Evolutionary conservation across 768 basidiomycete genomes (phyloP).

Genomic region (Kwoniella europaea): DNA sequence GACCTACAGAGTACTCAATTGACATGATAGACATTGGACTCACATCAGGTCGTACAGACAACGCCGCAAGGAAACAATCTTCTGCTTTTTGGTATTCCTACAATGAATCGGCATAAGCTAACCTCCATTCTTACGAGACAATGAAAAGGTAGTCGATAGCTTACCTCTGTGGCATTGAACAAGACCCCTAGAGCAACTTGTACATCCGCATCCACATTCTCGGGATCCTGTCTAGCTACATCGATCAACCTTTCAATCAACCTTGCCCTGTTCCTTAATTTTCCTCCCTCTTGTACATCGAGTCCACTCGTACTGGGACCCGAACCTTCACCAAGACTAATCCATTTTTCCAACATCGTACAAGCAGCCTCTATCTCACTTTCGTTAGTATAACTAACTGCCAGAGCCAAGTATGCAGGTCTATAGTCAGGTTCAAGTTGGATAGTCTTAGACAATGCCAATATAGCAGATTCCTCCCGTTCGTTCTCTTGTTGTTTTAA

Average conservation of each 20-base stretch:
- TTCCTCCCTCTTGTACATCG: slow-evolving; percentile 28
- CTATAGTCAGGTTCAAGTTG: slow-evolving; percentile 75
- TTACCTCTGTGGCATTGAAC: slow-evolving; percentile 87
- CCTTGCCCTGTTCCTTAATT: slow-evolving; percentile 40
- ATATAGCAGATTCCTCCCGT: slow-evolving; percentile 84
- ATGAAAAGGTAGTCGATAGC: slow-evolving; percentile 28
- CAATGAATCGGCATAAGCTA: neutral
- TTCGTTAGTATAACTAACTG: slow-evolving; percentile 90
- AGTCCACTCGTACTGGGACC: slow-evolving; percentile 59
- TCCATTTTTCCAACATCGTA: slow-evolving; percentile 84
- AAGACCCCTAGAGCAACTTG: slow-evolving; percentile 93
- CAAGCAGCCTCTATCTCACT: slow-evolving; percentile 74
- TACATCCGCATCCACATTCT: slow-evolving; percentile 84
- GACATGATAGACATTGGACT: slow-evolving; percentile 23
- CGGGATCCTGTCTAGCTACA: slow-evolving; percentile 71
- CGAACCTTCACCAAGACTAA: slow-evolving; percentile 59
- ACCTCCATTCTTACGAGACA: neutral
- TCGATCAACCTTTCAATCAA: slow-evolving; percentile 79
- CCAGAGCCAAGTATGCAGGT: slow-evolving; percentile 82
- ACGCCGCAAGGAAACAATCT: slow-evolving; percentile 89
- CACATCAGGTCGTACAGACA: slow-evolving; percentile 86
- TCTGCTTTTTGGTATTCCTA: slow-evolving; percentile 89
- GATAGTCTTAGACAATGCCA: slow-evolving; percentile 78
- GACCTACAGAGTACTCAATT: too few species aligned
- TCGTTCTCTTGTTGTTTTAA: slow-evolving; percentile 98